Evolutionary conservation across 139 green algal genomes (phyloP).

Genomic region (Chlamydomonas eustigma): DNA sequence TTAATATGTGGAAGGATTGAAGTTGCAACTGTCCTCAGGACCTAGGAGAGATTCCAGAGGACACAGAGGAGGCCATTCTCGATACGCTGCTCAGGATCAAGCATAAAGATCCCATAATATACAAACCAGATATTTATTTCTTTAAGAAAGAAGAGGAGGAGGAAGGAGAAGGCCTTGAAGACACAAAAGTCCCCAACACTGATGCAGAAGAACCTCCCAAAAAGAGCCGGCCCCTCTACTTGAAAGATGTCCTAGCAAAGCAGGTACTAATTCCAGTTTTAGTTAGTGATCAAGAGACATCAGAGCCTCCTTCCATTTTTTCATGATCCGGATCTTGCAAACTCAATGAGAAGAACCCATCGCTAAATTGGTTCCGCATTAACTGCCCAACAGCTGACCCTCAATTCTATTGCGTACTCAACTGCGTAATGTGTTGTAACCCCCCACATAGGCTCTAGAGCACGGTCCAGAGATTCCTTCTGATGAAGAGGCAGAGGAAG

Average conservation of each 20-base stretch:
- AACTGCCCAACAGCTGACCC: too few relatives aligned
- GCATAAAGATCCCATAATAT: conserved; percentile 66
- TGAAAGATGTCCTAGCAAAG: conserved; percentile 78
- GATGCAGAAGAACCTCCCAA: background rate
- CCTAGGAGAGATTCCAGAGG: conserved; percentile 42
- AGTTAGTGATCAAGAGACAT: background rate
- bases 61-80: conserved; percentile 64
- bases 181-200: background rate
- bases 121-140: conserved; percentile 59
- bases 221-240: conserved; percentile 55
- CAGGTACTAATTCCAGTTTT: conserved; percentile 33
- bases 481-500: conserved; percentile 16
- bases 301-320: too few relatives aligned
- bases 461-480: conserved; percentile 16
- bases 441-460: conserved; percentile 53
- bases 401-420: too few relatives aligned
- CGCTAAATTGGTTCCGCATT: too few relatives aligned
- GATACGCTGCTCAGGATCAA: conserved; percentile 70
- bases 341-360: too few relatives aligned
- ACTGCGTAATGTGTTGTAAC: background rate
- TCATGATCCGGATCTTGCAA: too few relatives aligned
- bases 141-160: conserved; percentile 43
- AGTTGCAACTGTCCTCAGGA: conserved; percentile 30
- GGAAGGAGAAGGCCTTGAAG: conserved; percentile 5
- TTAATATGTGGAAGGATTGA: too few relatives aligned